Percentiles rank a stretch among this genome's conserved stretches.
phyloP scores from a whole-genome alignment of 2,329 filamentous ascomycete genomes.

The Aspergillus sp. region DNA sequence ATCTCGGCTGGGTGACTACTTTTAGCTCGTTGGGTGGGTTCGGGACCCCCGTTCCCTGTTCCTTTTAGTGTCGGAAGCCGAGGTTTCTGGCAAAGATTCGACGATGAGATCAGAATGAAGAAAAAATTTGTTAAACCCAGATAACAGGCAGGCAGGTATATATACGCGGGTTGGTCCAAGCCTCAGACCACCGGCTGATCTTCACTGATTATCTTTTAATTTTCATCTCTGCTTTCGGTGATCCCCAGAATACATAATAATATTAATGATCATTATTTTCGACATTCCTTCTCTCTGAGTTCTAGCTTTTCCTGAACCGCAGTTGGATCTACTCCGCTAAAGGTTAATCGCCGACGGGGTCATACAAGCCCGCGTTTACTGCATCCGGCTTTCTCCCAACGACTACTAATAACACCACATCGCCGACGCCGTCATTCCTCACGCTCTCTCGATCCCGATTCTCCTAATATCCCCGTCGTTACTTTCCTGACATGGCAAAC shows the following conservation, averaged over 20 bases:
- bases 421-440: not conserved
- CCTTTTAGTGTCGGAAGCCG: conserved; percentile 3
- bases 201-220: not conserved
- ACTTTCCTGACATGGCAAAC: conserved; percentile 23
- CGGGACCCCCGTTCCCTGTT: conserved; percentile 1
- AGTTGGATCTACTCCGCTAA: not conserved
- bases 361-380: not conserved
- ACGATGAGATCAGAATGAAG: conserved; percentile 1
- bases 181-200: not conserved
- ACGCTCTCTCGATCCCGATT: not conserved
- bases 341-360: not conserved
- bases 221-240: not conserved
- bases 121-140: not conserved
- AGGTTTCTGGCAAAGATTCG: conserved; percentile 3
- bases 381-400: not conserved
- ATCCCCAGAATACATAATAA: not conserved
- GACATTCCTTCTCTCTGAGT: not conserved
- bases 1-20: conserved; percentile 5
- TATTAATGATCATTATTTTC: not conserved
- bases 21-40: conserved; percentile 1
- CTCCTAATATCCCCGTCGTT: not conserved
- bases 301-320: not conserved
- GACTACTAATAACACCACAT: not conserved
- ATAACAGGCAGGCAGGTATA: not conserved
- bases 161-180: not conserved